Percentiles rank a stretch among this genome's conserved stretches.
Evolutionary conservation across 129 eudicot genomes (phyloP).

Genomic region (Flaveria sonorensis): DNA sequence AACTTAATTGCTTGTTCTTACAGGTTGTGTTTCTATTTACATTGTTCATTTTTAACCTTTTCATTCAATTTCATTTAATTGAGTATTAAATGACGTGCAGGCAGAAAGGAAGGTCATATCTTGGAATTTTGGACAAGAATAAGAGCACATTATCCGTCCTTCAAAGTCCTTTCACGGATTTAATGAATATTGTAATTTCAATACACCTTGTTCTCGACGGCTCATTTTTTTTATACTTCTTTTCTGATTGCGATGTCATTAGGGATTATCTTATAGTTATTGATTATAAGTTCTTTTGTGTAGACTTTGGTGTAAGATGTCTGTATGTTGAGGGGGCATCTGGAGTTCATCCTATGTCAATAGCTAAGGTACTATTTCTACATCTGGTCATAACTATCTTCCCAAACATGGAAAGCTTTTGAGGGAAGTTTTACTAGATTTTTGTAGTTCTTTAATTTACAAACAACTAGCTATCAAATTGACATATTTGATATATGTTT

Average conservation of each 20-base stretch:
- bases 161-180: slow-evolving; percentile 82
- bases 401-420: neutral
- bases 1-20: slow-evolving; percentile 83
- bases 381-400: slow-evolving; percentile 4
- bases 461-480: neutral
- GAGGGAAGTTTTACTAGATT: neutral
- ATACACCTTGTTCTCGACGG: slow-evolving; percentile 12
- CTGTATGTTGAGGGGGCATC: slow-evolving; percentile 93
- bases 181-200: slow-evolving; percentile 65
- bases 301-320: slow-evolving; percentile 56
- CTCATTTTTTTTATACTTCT: neutral
- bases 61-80: slow-evolving; percentile 1
- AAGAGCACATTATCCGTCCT: slow-evolving; percentile 55
- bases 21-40: slow-evolving; percentile 53
- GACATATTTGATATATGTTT: neutral
- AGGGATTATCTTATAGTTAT: neutral
- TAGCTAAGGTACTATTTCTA: slow-evolving; percentile 69
- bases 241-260: neutral
- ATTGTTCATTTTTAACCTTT: neutral
- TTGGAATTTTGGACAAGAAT: slow-evolving; percentile 66
- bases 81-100: slow-evolving; percentile 42
- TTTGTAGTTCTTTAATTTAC: neutral
- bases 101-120: slow-evolving; percentile 79
- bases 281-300: slow-evolving; percentile 19
- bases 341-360: slow-evolving; percentile 72